phyloP scores from a whole-genome alignment of 495 filamentous ascomycete species.

The Neurospora pannonica region DNA sequence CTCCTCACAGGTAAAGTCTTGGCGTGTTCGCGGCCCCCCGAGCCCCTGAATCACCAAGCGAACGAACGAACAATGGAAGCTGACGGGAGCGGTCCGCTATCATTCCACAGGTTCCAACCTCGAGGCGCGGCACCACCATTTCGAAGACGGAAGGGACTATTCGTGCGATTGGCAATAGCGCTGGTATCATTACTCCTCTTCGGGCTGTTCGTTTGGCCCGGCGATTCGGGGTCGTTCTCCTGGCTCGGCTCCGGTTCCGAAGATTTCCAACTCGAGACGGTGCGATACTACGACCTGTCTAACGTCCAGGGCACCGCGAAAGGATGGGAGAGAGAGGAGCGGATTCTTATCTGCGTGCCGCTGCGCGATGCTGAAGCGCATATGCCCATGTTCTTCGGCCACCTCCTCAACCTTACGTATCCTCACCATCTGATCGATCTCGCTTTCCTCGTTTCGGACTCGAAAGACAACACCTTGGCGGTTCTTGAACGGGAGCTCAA shows the following conservation, averaged over 20 bases:
- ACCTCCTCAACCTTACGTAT: constrained; percentile 93
- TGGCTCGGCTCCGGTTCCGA: constrained; percentile 59
- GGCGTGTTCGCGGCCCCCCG: constrained; percentile 2
- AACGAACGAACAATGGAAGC: background rate
- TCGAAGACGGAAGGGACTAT: constrained; percentile 63
- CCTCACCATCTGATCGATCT: constrained; percentile 94
- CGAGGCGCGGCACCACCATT: constrained; percentile 60
- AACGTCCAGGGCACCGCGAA: constrained; percentile 80
- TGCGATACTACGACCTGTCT: constrained; percentile 91
- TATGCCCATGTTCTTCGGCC: constrained; percentile 95
- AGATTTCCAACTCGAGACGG: constrained; percentile 78
- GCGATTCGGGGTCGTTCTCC: constrained; percentile 55
- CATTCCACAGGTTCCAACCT: constrained; percentile 66
- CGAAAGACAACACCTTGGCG: constrained; percentile 80
- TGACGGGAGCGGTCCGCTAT: background rate
- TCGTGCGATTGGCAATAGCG: constrained; percentile 53
- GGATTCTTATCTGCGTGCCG: constrained; percentile 91
- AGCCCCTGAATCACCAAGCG: background rate
- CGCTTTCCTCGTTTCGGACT: constrained; percentile 95
- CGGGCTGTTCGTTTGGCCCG: constrained; percentile 54
- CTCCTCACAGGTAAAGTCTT: constrained; percentile 68
- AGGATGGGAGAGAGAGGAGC: constrained; percentile 91
- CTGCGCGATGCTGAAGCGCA: constrained; percentile 89
- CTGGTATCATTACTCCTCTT: constrained; percentile 46
- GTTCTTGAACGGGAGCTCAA: constrained; percentile 64